These are phyloP conservation scores for Dothiorella sarmentorum DNA, from an alignment of 2,329 filamentous ascomycete genomes.

Conservation along the genomic window DNA sequence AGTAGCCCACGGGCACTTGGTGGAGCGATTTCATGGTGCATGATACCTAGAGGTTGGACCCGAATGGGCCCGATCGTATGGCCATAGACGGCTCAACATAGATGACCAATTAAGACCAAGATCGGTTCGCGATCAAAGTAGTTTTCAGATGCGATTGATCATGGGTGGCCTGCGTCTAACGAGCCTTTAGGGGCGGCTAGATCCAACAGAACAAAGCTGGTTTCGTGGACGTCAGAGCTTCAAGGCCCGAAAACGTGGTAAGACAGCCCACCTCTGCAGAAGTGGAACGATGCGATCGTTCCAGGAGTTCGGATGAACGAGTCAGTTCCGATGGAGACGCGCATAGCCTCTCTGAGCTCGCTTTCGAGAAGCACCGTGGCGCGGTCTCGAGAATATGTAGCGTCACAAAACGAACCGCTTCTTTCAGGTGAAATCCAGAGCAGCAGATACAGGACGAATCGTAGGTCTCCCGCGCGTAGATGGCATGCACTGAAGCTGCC, in stretches of 20 bases:
- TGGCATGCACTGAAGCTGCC: slow-evolving; percentile 44
- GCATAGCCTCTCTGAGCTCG: neutral
- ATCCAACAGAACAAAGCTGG: neutral
- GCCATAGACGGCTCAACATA: neutral
- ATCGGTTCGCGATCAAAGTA: neutral
- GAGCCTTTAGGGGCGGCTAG: neutral
- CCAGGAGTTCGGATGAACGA: neutral
- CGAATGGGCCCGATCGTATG: neutral
- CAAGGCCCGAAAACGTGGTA: neutral
- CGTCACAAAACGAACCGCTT: slow-evolving; percentile 51
- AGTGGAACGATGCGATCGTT: neutral
- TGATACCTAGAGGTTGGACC: neutral
- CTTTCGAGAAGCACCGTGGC: neutral
- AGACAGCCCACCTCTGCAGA: neutral
- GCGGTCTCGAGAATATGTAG: slow-evolving; percentile 33
- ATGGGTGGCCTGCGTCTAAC: neutral
- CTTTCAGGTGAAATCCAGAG: slow-evolving; percentile 47
- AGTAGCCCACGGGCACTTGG: neutral
- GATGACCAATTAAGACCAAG: neutral
- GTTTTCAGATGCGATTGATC: neutral
- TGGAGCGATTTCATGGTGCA: neutral
- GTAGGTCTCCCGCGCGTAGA: slow-evolving; percentile 44
- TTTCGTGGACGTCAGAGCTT: neutral
- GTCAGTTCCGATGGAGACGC: neutral
- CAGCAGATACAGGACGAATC: slow-evolving; percentile 51